Conservation (phyloP, 1,284 basidiomycete genomes). For the Cutaneotrichosporon daszewskae region DNA sequence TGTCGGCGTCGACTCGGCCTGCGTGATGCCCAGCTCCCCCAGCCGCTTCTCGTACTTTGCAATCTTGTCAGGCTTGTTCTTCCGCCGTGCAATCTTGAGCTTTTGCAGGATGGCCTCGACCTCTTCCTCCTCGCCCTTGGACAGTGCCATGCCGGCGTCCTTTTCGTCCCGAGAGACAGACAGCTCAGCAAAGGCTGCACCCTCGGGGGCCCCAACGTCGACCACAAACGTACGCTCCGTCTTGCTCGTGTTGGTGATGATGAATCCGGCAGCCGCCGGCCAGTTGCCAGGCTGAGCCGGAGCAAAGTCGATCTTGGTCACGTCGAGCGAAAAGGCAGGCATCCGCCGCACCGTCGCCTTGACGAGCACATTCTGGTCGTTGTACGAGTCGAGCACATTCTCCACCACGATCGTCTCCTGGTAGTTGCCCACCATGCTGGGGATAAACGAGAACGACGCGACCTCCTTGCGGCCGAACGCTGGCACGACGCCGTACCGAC, state of each 20-base stretch:
- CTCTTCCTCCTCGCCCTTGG: constrained; percentile 52
- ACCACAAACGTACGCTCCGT: constrained; percentile 49
- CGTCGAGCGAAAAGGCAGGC: constrained; percentile 50
- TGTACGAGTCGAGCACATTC: constrained; percentile 50
- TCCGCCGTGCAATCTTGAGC: constrained; percentile 52
- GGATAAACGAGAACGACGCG: constrained; percentile 47
- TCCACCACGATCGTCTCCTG: constrained; percentile 52
- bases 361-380: constrained; percentile 50
- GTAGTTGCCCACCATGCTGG: constrained; percentile 49
- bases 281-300: constrained; percentile 20
- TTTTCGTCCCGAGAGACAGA: constrained; percentile 36
- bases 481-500: constrained; percentile 51
- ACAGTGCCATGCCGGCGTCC: constrained; percentile 42
- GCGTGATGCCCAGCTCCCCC: constrained; percentile 45
- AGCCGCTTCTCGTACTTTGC: constrained; percentile 51
- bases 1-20: constrained; percentile 7
- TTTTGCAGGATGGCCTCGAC: constrained; percentile 52
- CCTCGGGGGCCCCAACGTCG: constrained; percentile 20
- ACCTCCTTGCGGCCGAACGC: constrained; percentile 52
- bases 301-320: constrained; percentile 21
- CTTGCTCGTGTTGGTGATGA: constrained; percentile 49
- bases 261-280: constrained; percentile 35
- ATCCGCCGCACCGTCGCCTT: constrained; percentile 51
- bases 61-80: constrained; percentile 52
- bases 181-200: constrained; percentile 14